Conservation (phyloP, 1,139 yeast species). For the Magnusiomyces sp. region DNA sequence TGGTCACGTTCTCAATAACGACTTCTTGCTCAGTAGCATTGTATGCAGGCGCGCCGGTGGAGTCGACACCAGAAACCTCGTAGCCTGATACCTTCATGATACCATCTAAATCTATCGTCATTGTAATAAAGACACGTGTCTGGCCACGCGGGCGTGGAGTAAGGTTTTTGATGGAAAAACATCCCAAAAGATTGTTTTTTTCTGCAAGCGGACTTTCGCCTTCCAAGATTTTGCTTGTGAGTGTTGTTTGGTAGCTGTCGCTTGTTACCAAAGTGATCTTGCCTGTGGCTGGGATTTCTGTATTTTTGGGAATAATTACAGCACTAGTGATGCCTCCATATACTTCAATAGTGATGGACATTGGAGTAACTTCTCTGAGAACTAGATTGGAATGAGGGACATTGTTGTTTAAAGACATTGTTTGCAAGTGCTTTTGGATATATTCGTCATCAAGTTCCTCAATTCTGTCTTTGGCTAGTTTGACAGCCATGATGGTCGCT, state of each 20-base stretch:
- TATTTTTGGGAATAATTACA: conserved; percentile 91
- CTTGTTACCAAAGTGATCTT: conserved; percentile 98
- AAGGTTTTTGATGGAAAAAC: conserved; percentile 83
- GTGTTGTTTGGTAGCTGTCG: conserved; percentile 92
- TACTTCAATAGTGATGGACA: conserved; percentile 92
- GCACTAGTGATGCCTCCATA: conserved; percentile 96
- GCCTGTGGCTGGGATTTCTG: conserved; percentile 95
- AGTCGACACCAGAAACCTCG: too few relatives aligned
- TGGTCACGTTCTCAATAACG: too few relatives aligned
- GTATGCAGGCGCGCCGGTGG: too few relatives aligned
- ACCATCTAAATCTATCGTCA: conserved; percentile 88
- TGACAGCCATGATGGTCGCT: conserved; percentile 98
- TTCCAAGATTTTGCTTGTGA: conserved; percentile 83
- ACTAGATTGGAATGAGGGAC: conserved; percentile 58
- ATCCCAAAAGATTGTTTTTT: conserved; percentile 91
- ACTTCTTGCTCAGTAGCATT: too few relatives aligned
- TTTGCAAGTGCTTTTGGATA: too few relatives aligned
- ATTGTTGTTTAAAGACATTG: too few relatives aligned
- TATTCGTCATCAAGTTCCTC: too few relatives aligned
- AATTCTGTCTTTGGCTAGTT: conserved; percentile 85
- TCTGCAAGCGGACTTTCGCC: conserved; percentile 92
- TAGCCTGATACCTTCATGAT: conserved; percentile 89
- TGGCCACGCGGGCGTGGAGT: conserved; percentile 97
- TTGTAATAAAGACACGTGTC: conserved; percentile 89
- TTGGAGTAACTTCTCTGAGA: conserved; percentile 20